Percentiles rank a stretch among this genome's conserved stretches.
phyloP scores from a whole-genome alignment of 441 rosid genomes.

The Bruguiera hainesii region DNA sequence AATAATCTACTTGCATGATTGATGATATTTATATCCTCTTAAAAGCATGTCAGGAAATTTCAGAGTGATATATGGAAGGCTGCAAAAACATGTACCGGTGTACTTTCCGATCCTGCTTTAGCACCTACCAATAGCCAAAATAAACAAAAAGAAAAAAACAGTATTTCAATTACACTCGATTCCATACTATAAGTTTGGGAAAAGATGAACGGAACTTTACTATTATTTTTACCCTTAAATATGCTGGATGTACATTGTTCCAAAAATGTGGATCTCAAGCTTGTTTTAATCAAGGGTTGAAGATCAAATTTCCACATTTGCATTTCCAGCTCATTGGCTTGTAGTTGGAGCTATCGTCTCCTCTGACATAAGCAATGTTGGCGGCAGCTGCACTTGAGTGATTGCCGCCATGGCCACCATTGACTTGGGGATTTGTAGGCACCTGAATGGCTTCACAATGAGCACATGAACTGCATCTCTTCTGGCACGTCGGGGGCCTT shows the following conservation, averaged over 20 bases:
- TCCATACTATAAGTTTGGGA: not conserved
- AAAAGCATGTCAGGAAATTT: too few species aligned
- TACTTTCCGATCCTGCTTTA: not conserved
- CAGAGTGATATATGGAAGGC: not conserved
- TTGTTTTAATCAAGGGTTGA: constrained; percentile 23
- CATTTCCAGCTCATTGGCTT: constrained; percentile 40
- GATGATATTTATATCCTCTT: too few species aligned
- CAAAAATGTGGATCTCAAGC: not conserved
- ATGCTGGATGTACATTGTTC: not conserved
- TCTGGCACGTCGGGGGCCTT: constrained; percentile 32
- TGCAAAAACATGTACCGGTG: not conserved
- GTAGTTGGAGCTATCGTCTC: constrained; percentile 29
- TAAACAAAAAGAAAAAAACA: too few species aligned
- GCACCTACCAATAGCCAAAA: too few species aligned
- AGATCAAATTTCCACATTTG: constrained; percentile 33
- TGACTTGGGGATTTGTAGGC: constrained; percentile 31
- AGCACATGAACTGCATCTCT: constrained; percentile 27
- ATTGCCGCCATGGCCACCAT: constrained; percentile 5
- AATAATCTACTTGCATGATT: too few species aligned
- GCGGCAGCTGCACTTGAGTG: not conserved
- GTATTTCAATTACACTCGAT: not conserved
- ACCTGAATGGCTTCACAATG: constrained; percentile 35
- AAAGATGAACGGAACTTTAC: not conserved
- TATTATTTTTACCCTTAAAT: not conserved
- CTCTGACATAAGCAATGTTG: constrained; percentile 26